phyloP scores from a whole-genome alignment of 1,284 basidiomycete species.

The Cryptococcus amylolentus region DNA sequence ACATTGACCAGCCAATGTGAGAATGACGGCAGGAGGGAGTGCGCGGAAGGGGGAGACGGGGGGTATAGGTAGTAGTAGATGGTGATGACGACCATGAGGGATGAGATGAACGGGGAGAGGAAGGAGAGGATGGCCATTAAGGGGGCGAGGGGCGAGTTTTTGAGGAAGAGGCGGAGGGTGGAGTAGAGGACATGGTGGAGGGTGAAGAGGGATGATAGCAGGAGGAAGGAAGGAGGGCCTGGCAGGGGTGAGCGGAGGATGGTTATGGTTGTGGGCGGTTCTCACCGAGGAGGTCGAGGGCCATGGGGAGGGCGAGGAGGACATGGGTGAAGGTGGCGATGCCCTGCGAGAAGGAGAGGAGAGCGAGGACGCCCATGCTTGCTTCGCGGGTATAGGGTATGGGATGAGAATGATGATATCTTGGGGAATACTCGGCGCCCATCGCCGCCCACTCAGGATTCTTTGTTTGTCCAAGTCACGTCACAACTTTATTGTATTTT shows the following conservation, averaged over 20 bases:
- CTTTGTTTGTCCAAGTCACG: not conserved
- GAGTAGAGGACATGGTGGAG: constrained; percentile 46
- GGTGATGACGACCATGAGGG: constrained; percentile 31
- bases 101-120: constrained; percentile 43
- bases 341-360: constrained; percentile 39
- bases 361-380: constrained; percentile 19
- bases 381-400: too few species aligned
- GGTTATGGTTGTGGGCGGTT: not conserved
- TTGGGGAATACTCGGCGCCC: too few species aligned
- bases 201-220: constrained; percentile 49
- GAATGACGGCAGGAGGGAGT: constrained; percentile 17
- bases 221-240: constrained; percentile 50
- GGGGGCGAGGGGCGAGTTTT: constrained; percentile 45
- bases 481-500: not conserved
- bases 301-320: constrained; percentile 44
- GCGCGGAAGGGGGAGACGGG: constrained; percentile 15
- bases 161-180: constrained; percentile 44
- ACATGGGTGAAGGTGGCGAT: constrained; percentile 45
- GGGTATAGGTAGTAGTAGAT: constrained; percentile 45
- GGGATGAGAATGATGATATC: not conserved
- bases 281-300: constrained; percentile 44
- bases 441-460: too few species aligned
- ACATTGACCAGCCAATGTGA: constrained; percentile 42
- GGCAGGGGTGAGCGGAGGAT: not conserved
- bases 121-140: constrained; percentile 44